phyloP scores from a whole-genome alignment of 2,329 filamentous ascomycete species.

The Capronia epimyces region DNA sequence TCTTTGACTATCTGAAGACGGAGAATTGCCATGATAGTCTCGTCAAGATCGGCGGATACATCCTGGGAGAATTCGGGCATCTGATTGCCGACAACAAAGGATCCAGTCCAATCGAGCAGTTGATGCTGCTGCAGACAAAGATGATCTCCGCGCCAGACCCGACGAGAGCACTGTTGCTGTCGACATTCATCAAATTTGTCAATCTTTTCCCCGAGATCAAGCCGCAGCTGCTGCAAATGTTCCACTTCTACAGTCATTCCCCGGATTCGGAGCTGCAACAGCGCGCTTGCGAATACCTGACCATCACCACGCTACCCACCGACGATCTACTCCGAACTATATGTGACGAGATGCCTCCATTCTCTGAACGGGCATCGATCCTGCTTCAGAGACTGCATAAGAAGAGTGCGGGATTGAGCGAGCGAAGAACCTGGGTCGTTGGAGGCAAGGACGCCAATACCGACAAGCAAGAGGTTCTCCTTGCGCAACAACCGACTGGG shows the following conservation, averaged over 20 bases:
- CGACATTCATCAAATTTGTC: conserved; percentile 94
- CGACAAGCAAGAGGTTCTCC: conserved; percentile 69
- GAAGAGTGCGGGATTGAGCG: conserved; percentile 85
- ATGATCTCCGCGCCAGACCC: conserved; percentile 81
- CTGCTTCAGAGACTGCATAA: conserved; percentile 87
- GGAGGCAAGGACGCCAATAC: conserved; percentile 90
- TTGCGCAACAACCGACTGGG: conserved; percentile 68
- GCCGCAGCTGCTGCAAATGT: conserved; percentile 83
- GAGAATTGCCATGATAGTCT: conserved; percentile 94
- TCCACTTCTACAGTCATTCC: conserved; percentile 87
- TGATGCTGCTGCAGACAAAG: conserved; percentile 84
- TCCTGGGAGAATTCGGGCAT: conserved; percentile 94
- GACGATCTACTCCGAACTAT: conserved; percentile 90
- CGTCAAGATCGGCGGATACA: conserved; percentile 95
- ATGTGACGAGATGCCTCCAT: conserved; percentile 98
- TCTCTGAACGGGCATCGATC: conserved; percentile 89
- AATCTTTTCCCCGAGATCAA: conserved; percentile 99
- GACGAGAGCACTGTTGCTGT: conserved; percentile 88
- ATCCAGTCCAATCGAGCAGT: conserved; percentile 95
- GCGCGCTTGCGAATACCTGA: conserved; percentile 89
- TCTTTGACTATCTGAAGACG: conserved; percentile 83
- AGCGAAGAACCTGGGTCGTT: conserved; percentile 97
- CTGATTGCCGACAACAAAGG: conserved; percentile 86
- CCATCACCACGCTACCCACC: conserved; percentile 74
- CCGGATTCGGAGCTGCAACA: conserved; percentile 94